Percentiles rank a stretch among this genome's conserved stretches.
These are phyloP conservation scores for Boehmeria nivea DNA, from an alignment of 306 rosid species.

Conservation along the genomic window DNA sequence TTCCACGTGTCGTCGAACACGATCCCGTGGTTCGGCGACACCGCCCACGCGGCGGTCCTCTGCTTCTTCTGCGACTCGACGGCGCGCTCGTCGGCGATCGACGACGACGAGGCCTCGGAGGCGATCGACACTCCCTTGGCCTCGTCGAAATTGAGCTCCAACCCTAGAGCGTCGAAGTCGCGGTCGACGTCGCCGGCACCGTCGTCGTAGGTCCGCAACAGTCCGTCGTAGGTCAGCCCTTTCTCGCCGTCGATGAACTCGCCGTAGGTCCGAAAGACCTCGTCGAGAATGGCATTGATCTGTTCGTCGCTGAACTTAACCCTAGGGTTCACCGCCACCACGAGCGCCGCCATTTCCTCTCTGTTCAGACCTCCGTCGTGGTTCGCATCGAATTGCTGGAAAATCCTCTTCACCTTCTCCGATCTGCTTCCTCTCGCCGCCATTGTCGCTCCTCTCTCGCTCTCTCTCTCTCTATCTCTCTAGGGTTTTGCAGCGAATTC, in stretches of 20 bases:
- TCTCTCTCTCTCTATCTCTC: neutral
- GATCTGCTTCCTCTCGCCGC: conserved; percentile 97
- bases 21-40: conserved; percentile 90
- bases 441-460: conserved; percentile 32
- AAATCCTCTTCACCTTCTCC: conserved; percentile 91
- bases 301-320: conserved; percentile 97
- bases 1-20: conserved; percentile 97
- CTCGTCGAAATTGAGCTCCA: conserved; percentile 58
- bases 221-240: conserved; percentile 87
- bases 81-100: conserved; percentile 65
- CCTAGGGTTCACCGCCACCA: conserved; percentile 97
- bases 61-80: conserved; percentile 93
- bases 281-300: conserved; percentile 94
- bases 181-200: conserved; percentile 98
- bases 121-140: conserved; percentile 35
- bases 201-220: conserved; percentile 87
- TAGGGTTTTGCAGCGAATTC: conserved; percentile 8
- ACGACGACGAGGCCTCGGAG: conserved; percentile 76
- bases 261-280: conserved; percentile 82
- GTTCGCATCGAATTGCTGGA: conserved; percentile 75
- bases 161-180: conserved; percentile 86
- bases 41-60: conserved; percentile 96
- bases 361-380: conserved; percentile 83
- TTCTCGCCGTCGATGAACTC: conserved; percentile 84
- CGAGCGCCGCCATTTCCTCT: conserved; percentile 92